phyloP scores from a whole-genome alignment of 345 rosid genomes.

The Salix caprea region DNA sequence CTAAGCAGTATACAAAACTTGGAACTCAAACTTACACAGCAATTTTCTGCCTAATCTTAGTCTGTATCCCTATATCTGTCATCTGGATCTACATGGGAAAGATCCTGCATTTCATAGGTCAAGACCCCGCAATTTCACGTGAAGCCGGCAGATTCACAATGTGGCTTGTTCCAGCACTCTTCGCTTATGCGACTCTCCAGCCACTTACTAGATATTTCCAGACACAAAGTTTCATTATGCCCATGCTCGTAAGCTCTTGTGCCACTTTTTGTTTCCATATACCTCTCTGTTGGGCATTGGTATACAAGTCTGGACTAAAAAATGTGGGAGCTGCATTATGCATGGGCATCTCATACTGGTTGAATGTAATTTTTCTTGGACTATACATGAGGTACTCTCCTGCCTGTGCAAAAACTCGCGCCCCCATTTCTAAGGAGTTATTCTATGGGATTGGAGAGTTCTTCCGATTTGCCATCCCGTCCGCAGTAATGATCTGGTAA shows the following conservation, averaged over 20 bases:
- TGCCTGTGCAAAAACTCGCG: slow-evolving; percentile 42
- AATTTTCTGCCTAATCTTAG: slow-evolving; percentile 36
- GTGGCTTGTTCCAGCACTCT: slow-evolving; percentile 61
- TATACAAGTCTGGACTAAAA: slow-evolving; percentile 42
- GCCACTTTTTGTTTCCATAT: slow-evolving; percentile 40
- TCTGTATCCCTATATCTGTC: slow-evolving; percentile 49
- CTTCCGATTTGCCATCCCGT: slow-evolving; percentile 64
- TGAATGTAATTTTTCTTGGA: slow-evolving; percentile 45
- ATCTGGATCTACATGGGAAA: slow-evolving; percentile 54
- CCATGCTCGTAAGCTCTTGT: slow-evolving; percentile 51
- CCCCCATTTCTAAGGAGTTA: slow-evolving; percentile 34
- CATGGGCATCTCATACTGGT: slow-evolving; percentile 46
- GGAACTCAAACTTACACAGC: slow-evolving; percentile 60
- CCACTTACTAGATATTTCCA: slow-evolving; percentile 54
- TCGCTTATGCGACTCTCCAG: slow-evolving; percentile 53
- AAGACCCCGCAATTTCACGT: slow-evolving; percentile 53
- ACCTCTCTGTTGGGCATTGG: slow-evolving; percentile 53
- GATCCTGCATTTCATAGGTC: slow-evolving; percentile 46
- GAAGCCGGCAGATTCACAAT: slow-evolving; percentile 50
- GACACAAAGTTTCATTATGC: slow-evolving; percentile 49
- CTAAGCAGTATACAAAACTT: slow-evolving; percentile 48
- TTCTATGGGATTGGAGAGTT: slow-evolving; percentile 51
- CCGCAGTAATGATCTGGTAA: slow-evolving; percentile 72
- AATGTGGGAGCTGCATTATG: slow-evolving; percentile 54
- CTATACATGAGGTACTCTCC: slow-evolving; percentile 47